Base-by-base conservation (phyloP, 305 asterid species). In the Fraxinus platypoda region DNA sequence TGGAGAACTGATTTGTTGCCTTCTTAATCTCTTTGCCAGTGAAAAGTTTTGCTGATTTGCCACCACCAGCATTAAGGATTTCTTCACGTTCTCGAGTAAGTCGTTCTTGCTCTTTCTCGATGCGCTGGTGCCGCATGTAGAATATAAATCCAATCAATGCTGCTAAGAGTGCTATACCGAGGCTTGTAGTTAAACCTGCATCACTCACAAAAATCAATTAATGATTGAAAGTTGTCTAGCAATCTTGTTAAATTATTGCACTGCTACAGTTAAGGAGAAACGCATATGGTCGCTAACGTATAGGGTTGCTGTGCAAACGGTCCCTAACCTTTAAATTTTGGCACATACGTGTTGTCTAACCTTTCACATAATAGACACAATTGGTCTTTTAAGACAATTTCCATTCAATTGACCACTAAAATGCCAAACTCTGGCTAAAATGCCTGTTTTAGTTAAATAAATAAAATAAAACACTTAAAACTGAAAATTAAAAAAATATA, bases 51-150 rank as follows among this genome's bases (percentile, higher is more conserved):
- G 98, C 93, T 4, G 90, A 77, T 80, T 86, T 93, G 3, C 92
- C 97, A 15, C 97, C 97, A 3, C 98, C 94, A 0, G 97, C 80
- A 46, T 92, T 91, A 73, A 95, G 97, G 78, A 94, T 92, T 70
- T 88, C 91, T 85, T 94, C 94, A 2, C 98, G 97, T 82, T 93
- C 98, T 0, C 92, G 91, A 6, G 90, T 82, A 34, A 95, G 86
- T 76, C 93, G 94, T 9, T 92, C 94, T 62, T 79, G 90, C 78
- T 90, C 94, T 31, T 85, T 91, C 80, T 81, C 86, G 79, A 90
- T 86, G 83, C 90, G 93, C 34, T 85, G 87, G 52, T 87, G 90
- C 38, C 92, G 92, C 79, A 79, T 89, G 90, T 90, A 90, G 80
- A 90, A 28, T 52, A 91, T 81, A 78, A 91, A 78, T 37, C 82